phyloP scores from a whole-genome alignment of 257 asterid genomes.

The Henckelia pumila region DNA sequence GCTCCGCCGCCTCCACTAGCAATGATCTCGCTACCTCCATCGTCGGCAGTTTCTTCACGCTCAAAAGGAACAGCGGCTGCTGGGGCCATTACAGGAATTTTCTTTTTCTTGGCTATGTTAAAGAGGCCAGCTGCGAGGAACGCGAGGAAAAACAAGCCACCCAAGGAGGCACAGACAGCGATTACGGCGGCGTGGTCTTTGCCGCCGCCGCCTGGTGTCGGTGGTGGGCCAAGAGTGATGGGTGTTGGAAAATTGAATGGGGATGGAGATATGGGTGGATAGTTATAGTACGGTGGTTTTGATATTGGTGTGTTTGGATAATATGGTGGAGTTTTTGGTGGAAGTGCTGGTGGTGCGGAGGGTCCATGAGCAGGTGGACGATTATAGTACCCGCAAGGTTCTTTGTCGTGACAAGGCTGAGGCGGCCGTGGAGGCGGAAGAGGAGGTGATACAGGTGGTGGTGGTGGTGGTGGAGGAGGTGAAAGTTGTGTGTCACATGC shows the following conservation, averaged over 20 bases:
- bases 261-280: constrained; percentile 19
- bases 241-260: constrained; percentile 20
- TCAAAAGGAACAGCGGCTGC: constrained; percentile 38
- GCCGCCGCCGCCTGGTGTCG: constrained; percentile 22
- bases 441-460: background rate
- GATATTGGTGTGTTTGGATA: background rate
- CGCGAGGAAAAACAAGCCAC: constrained; percentile 64
- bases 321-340: constrained; percentile 10
- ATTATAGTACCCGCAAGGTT: background rate
- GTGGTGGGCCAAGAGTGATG: no score
- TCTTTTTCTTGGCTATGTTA: constrained; percentile 65
- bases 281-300: constrained; percentile 15
- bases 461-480: no score
- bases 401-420: background rate
- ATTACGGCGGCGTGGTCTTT: constrained; percentile 14
- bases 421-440: background rate
- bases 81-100: constrained; percentile 50
- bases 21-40: no score
- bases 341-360: constrained; percentile 24
- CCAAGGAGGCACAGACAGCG: constrained; percentile 30
- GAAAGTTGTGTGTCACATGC: no score
- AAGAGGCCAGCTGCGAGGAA: constrained; percentile 62
- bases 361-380: constrained; percentile 6
- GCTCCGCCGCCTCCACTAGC: background rate
- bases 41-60: no score